These are phyloP conservation scores for Xylaria sp. DNA, from an alignment of 2,329 filamentous ascomycete species.

Conservation along the genomic window DNA sequence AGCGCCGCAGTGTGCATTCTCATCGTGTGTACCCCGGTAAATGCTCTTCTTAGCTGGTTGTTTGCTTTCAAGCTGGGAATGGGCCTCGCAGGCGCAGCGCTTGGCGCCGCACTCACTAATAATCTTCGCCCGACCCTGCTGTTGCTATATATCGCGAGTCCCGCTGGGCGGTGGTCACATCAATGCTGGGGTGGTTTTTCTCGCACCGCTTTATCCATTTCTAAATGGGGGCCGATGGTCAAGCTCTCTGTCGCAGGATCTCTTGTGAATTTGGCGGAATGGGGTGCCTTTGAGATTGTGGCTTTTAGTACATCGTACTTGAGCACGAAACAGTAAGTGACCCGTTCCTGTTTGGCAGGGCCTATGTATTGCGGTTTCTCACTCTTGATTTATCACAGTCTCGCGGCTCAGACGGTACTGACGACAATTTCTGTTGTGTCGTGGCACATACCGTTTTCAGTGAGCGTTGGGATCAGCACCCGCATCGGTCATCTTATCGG, in stretches of 20 bases:
- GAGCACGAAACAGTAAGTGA: conserved; percentile 50
- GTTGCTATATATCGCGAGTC: conserved; percentile 56
- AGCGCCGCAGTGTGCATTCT: conserved; percentile 53
- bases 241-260: conserved; percentile 53
- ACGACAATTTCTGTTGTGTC: conserved; percentile 54
- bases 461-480: conserved; percentile 55
- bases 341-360: background rate
- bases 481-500: conserved; percentile 56
- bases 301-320: conserved; percentile 58
- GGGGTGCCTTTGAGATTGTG: conserved; percentile 56
- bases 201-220: conserved; percentile 43
- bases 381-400: conserved; percentile 25
- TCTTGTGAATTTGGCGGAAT: conserved; percentile 55
- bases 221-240: conserved; percentile 55
- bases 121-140: conserved; percentile 59
- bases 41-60: conserved; percentile 60
- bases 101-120: conserved; percentile 61
- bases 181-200: conserved; percentile 59
- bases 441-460: conserved; percentile 57
- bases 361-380: conserved; percentile 1
- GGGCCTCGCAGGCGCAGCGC: conserved; percentile 61
- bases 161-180: conserved; percentile 52
- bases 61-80: conserved; percentile 56
- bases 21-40: conserved; percentile 58
- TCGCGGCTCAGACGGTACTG: conserved; percentile 55